phyloP scores from a whole-genome alignment of 441 rosid genomes.

The Cnidoscolus chayamansa region DNA sequence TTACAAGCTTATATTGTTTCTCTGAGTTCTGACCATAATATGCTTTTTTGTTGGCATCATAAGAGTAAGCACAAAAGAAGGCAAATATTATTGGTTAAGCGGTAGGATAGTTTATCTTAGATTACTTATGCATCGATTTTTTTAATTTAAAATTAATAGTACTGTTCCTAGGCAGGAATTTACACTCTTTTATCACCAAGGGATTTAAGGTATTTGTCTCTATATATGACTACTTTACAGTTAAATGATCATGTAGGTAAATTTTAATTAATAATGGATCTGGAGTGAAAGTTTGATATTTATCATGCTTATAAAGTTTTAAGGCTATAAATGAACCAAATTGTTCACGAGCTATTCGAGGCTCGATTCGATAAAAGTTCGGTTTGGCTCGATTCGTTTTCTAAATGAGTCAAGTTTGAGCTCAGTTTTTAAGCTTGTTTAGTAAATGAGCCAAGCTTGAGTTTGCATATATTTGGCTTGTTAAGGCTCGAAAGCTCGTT shows the following conservation, averaged over 20 bases:
- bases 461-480: no score
- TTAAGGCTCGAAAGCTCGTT: no score
- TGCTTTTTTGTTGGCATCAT: background rate
- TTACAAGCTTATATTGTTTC: background rate
- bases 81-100: background rate
- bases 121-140: background rate
- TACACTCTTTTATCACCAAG: background rate
- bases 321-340: no score
- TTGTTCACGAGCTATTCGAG: no score
- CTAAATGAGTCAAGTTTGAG: no score
- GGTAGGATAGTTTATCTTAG: background rate
- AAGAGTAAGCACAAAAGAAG: background rate
- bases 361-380: no score
- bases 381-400: no score
- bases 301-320: background rate
- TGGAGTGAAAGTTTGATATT: constrained; percentile 7
- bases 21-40: background rate
- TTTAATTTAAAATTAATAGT: background rate
- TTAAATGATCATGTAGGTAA: background rate
- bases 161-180: background rate
- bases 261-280: background rate
- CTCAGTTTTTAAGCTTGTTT: no score
- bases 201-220: background rate
- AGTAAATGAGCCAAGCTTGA: no score
- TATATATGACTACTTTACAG: background rate